Base-by-base conservation (phyloP, 768 basidiomycete species). In the Coprinopsis marcescibilis region DNA sequence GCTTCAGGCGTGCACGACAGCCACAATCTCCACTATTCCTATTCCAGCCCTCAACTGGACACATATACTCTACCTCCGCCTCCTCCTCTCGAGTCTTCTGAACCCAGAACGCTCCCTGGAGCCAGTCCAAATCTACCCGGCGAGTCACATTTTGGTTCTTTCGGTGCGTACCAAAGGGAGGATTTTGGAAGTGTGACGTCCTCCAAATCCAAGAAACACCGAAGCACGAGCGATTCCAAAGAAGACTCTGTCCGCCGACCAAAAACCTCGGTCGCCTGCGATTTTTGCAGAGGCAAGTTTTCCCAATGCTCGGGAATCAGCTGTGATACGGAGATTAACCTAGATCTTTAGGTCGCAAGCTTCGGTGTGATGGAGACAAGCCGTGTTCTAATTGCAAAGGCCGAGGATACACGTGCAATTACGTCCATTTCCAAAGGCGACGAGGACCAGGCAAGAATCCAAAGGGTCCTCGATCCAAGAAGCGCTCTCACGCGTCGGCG, bases 371-470 rank as follows among this genome's bases (percentile, higher is more conserved):
- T 57, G 85, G 85, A 2, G 69, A 63, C 2, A 72, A 67, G 52
- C 87, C 86, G 24, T 61, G 66, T 4, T 89, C 86, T 53, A 69
- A 83, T 57, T 89, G 87, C 63, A 60, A 54, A 15, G 70, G 70
- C 25, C 80, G 83, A 30, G 66, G 66, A 40, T 63, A 69, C 47
- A 54, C 61, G 24, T 86, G 85, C 57, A 62, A 59, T 47, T 86
- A 85, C 61, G 75, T 73, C 40, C 64, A 67, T 17, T 61, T 69
- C 20, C 66, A 65, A 41, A 63, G 76, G 58, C 77, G 86, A 26
- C 76, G 87, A 39, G 87, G 87, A 1, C 85, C 85, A 46, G 86
- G 85, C 21, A 87, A 83, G 65, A 81, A 82, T 34, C 77, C 80
- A 24, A 81, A 81, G 57, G 81, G 82, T 11, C 66, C 69, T 29